Evolutionary conservation across 352 stramenopile species (phyloP).

Genomic region (Pythium coloratum): DNA sequence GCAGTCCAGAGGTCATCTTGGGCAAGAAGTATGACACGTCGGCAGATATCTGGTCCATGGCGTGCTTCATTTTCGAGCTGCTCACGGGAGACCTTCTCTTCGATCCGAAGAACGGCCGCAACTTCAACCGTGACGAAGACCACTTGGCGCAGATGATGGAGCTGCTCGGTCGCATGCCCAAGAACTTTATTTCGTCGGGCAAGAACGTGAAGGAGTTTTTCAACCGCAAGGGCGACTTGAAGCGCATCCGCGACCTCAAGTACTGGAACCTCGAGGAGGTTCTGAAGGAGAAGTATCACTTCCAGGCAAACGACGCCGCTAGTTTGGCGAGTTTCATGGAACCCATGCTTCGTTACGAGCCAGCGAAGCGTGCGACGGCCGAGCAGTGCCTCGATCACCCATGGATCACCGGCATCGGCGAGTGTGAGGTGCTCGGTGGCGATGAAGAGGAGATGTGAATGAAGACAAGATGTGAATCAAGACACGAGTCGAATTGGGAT

Average conservation of each 20-base stretch:
- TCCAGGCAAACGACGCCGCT: slow-evolving; percentile 82
- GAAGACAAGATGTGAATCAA: neutral
- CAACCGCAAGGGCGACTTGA: slow-evolving; percentile 96
- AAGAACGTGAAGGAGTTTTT: slow-evolving; percentile 97
- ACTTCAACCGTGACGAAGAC: slow-evolving; percentile 92
- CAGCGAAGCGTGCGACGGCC: slow-evolving; percentile 89
- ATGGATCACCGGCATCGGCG: slow-evolving; percentile 77
- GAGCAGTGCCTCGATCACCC: slow-evolving; percentile 93
- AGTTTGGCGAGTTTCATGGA: slow-evolving; percentile 93
- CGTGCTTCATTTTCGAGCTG: slow-evolving; percentile 99
- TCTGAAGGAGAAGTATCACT: slow-evolving; percentile 97
- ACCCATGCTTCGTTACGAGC: slow-evolving; percentile 92
- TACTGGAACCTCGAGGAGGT: slow-evolving; percentile 97
- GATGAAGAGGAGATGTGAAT: slow-evolving; percentile 19
- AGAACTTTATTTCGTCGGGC: slow-evolving; percentile 88
- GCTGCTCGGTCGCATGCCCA: slow-evolving; percentile 96
- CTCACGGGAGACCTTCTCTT: slow-evolving; percentile 99
- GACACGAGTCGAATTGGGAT: neutral
- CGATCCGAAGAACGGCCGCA: slow-evolving; percentile 92
- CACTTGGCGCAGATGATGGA: slow-evolving; percentile 99
- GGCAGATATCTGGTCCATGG: slow-evolving; percentile 98
- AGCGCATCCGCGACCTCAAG: slow-evolving; percentile 97
- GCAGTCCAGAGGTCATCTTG: slow-evolving; percentile 97
- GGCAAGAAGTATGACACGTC: slow-evolving; percentile 97
- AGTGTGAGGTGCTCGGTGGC: slow-evolving; percentile 19